Conservation (phyloP, 2,329 filamentous ascomycete species). For the Colletotrichum sidae region DNA sequence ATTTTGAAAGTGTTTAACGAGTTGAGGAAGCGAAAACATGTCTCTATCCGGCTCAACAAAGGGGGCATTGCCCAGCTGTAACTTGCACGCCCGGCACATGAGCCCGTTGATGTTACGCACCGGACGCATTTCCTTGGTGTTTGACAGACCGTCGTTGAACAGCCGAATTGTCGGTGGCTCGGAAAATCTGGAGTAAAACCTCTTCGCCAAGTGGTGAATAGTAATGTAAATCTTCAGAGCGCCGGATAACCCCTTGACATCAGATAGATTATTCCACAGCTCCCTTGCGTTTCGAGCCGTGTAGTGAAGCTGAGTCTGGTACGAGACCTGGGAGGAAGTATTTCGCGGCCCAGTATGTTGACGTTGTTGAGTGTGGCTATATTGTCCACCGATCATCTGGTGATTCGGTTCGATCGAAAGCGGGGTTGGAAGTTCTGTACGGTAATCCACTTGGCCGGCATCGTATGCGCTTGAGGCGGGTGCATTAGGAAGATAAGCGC, state of each 20-base stretch:
- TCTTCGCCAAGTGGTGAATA: constrained; percentile 70
- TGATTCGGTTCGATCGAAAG: background rate
- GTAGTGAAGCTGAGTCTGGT: constrained; percentile 61
- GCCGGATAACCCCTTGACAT: constrained; percentile 70
- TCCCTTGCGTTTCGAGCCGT: constrained; percentile 68
- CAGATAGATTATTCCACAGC: constrained; percentile 71
- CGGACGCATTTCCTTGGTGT: constrained; percentile 66
- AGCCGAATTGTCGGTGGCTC: constrained; percentile 67
- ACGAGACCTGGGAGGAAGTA: background rate
- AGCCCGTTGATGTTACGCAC: constrained; percentile 66
- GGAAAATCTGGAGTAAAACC: constrained; percentile 68
- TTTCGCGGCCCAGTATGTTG: background rate
- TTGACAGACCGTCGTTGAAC: constrained; percentile 70
- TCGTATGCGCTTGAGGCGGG: no score
- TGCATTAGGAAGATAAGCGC: no score
- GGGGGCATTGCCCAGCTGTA: constrained; percentile 45
- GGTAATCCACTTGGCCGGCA: no score
- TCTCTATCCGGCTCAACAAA: constrained; percentile 46
- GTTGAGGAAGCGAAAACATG: constrained; percentile 67
- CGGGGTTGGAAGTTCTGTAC: no score
- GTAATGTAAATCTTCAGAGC: constrained; percentile 72
- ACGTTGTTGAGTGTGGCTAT: constrained; percentile 6
- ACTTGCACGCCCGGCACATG: constrained; percentile 64
- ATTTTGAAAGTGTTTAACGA: constrained; percentile 69
- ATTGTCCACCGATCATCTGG: background rate